A percentile compares a stretch with the other conserved stretches of the same genome.
phyloP scores from a whole-genome alignment of 2,329 filamentous ascomycete genomes.

The Cercospora janseana region DNA sequence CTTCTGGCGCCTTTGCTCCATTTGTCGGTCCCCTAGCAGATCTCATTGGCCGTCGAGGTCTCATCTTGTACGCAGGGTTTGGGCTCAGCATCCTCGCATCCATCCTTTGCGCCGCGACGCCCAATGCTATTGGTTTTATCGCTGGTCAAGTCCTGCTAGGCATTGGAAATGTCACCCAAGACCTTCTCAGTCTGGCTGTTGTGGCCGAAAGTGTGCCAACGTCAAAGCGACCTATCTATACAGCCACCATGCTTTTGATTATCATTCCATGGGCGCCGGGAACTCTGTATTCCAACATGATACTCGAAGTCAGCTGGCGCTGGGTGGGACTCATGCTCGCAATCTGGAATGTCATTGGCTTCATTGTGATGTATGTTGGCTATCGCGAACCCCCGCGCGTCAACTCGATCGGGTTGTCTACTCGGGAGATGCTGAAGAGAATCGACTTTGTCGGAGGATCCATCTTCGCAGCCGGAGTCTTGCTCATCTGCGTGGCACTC shows the following conservation, averaged over 20 bases:
- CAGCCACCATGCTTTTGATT: not conserved
- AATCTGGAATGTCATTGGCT: not conserved
- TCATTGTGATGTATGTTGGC: not conserved
- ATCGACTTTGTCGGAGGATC: conserved; percentile 1
- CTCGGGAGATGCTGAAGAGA: not conserved
- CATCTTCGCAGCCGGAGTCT: not conserved
- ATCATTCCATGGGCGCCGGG: conserved; percentile 3
- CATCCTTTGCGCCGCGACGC: not conserved
- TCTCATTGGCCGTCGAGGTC: not conserved
- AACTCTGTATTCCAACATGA: not conserved
- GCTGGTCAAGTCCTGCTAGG: not conserved
- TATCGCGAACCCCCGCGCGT: conserved; percentile 1
- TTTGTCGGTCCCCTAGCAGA: conserved; percentile 1
- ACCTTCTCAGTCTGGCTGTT: not conserved
- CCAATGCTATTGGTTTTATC: not conserved
- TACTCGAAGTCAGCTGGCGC: not conserved
- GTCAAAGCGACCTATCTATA: not conserved
- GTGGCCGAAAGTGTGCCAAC: conserved; percentile 3
- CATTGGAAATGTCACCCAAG: not conserved
- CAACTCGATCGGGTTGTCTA: not conserved
- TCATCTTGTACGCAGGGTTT: conserved; percentile 1
- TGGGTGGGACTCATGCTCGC: not conserved
- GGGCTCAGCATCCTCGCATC: not conserved
- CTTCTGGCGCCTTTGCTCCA: not conserved
- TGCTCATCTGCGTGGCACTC: not conserved